Base-by-base conservation (phyloP, 177 flowering plant genomes). In the Tripterygium wilfordii region DNA sequence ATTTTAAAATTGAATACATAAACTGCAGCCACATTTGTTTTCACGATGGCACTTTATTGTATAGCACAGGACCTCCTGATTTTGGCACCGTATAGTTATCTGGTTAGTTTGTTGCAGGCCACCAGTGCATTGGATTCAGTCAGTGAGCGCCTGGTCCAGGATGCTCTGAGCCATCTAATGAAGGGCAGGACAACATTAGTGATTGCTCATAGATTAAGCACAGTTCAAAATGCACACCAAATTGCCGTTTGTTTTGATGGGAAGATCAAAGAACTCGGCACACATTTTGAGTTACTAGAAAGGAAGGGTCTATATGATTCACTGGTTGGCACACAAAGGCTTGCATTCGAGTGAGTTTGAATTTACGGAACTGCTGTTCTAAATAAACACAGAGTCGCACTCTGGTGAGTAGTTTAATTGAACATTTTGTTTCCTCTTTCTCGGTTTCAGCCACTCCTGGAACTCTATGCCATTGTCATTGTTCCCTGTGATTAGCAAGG, bases 171-270 rank as follows among this genome's bases (percentile, higher is more conserved):
- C 63, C 83, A 61, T 52, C 71, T 89, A 52, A 86, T 89, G 96
- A 85, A 83, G 60, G 97, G 83, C 36, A 76, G 96, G 60, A 89
- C 97, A 40, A 85, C 97, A 29, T 66, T 92, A 69, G 96, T 92
- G 45, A 85, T 92, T 63, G 97, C 96, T 54, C 99, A 92, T 64
- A 68, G 96, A 54, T 65, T 92, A 67, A 89, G 99, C 71, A 92
- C 99, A 5, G 99, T 92, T 51, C 96, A 89, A 60, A 89, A 82
- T 70, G 99, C 99, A 5, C 63, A 86, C 56, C 96, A 78, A 61
- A 92, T 92, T 54, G 99, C 97, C 21, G 56, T 92, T 42, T 82
- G 91, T 68, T 80, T 91, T 9, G 80, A 69, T 54, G 97, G 99
- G 42, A 76, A 45, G 66, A 71, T 92, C 50, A 61, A 71, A 25